Conservation (phyloP, 306 rosid genomes). For the Prosopis cineraria region DNA sequence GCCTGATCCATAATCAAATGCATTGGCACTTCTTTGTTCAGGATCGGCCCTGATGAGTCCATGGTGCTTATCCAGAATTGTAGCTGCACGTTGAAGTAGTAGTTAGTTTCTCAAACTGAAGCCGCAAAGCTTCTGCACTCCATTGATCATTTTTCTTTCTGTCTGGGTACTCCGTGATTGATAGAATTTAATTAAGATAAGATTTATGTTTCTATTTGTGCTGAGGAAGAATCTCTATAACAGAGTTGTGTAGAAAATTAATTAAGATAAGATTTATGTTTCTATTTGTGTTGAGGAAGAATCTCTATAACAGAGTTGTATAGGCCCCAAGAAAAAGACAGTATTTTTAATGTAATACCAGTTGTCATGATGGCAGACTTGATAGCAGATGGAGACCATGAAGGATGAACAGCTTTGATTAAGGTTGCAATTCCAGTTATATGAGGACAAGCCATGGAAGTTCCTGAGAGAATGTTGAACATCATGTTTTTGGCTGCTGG, state of each 20-base stretch:
- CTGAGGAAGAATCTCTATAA: not conserved
- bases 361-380: conserved; percentile 93
- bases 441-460: conserved; percentile 95
- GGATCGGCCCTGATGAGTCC: conserved; percentile 67
- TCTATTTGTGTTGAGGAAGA: not conserved
- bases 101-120: conserved; percentile 36
- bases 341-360: conserved; percentile 39
- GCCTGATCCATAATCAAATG: conserved; percentile 87
- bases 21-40: conserved; percentile 58
- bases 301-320: not conserved
- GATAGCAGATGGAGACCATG: conserved; percentile 87
- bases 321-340: conserved; percentile 1
- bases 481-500: conserved; percentile 54
- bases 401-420: conserved; percentile 80
- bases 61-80: conserved; percentile 61
- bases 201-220: not conserved
- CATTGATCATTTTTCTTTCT: not conserved
- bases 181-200: not conserved
- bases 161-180: not conserved
- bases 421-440: conserved; percentile 81
- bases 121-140: not conserved
- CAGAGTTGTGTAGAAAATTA: no score
- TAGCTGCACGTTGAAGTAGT: conserved; percentile 57
- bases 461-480: conserved; percentile 77
- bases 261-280: not conserved